Conservation (phyloP, 2,329 filamentous ascomycete genomes). For the Penicillium sp. region DNA sequence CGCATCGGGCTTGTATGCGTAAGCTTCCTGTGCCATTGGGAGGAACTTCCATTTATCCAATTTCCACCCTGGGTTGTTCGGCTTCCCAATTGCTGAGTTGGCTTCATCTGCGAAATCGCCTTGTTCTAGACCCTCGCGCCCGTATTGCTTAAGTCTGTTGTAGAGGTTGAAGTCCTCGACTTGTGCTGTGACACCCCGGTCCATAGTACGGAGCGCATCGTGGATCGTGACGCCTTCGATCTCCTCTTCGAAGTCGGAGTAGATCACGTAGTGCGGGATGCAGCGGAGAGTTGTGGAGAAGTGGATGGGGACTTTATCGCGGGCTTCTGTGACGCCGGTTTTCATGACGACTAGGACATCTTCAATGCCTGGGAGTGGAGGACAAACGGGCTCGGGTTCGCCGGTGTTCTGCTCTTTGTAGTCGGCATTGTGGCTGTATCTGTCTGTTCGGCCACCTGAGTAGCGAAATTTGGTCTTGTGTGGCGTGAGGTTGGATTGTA, state of each 20-base stretch:
- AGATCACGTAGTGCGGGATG: constrained; percentile 57
- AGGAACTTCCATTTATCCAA: constrained; percentile 62
- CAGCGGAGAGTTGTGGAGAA: constrained; percentile 57
- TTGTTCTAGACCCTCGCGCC: constrained; percentile 45
- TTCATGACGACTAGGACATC: constrained; percentile 59
- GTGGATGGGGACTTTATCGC: constrained; percentile 56
- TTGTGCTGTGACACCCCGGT: constrained; percentile 36
- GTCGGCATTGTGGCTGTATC: background rate
- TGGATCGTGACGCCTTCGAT: constrained; percentile 53
- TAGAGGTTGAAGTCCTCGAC: constrained; percentile 55
- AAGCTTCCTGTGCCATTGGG: constrained; percentile 54
- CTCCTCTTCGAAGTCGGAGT: constrained; percentile 58
- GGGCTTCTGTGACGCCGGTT: constrained; percentile 59
- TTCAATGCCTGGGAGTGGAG: constrained; percentile 43
- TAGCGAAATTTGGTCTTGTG: no score
- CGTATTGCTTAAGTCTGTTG: constrained; percentile 46
- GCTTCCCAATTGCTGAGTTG: constrained; percentile 41
- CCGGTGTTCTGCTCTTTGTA: constrained; percentile 5
- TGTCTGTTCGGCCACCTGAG: no score
- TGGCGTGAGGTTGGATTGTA: constrained; percentile 56
- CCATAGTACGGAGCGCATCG: constrained; percentile 52
- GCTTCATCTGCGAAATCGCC: constrained; percentile 38
- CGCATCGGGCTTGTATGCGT: constrained; percentile 45
- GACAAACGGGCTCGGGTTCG: constrained; percentile 27
- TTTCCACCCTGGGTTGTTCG: constrained; percentile 52